A percentile compares a stretch with the other conserved stretches of the same genome.
Evolutionary conservation across 2,329 filamentous ascomycete genomes (phyloP).

Genomic region (Neonectria sp.): DNA sequence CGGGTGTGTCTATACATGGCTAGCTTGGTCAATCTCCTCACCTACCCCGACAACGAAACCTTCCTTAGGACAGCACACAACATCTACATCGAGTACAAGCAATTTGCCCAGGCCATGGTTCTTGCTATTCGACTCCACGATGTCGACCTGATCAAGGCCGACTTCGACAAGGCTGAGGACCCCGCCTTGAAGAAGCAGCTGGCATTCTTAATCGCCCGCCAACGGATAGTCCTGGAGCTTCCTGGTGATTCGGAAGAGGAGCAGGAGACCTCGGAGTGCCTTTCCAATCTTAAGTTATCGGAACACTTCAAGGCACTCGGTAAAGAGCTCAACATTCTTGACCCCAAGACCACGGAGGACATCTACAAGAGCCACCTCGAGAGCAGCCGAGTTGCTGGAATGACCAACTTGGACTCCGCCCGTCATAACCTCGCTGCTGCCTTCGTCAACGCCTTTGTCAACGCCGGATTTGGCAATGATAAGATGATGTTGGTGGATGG

Average conservation of each 20-base stretch:
- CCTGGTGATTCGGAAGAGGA: slow-evolving; percentile 78
- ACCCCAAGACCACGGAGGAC: slow-evolving; percentile 97
- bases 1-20: slow-evolving; percentile 98
- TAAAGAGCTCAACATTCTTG: slow-evolving; percentile 96
- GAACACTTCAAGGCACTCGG: slow-evolving; percentile 95
- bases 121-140: slow-evolving; percentile 96
- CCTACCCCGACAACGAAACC: slow-evolving; percentile 96
- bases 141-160: slow-evolving; percentile 82
- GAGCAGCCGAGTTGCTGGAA: slow-evolving; percentile 90
- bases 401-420: slow-evolving; percentile 96
- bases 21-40: slow-evolving; percentile 97
- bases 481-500: slow-evolving; percentile 97
- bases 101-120: slow-evolving; percentile 93
- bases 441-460: slow-evolving; percentile 97
- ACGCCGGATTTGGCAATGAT: slow-evolving; percentile 94
- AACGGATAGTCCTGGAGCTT: slow-evolving; percentile 87
- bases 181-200: slow-evolving; percentile 91
- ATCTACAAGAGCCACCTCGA: slow-evolving; percentile 99
- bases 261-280: slow-evolving; percentile 82
- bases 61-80: slow-evolving; percentile 94
- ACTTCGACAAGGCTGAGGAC: slow-evolving; percentile 86
- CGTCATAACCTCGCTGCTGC: slow-evolving; percentile 95
- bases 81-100: slow-evolving; percentile 94
- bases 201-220: slow-evolving; percentile 91
- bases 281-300: slow-evolving; percentile 89